These are phyloP conservation scores for Mycena polygramma DNA, from an alignment of 768 basidiomycete species.

Conservation along the genomic window DNA sequence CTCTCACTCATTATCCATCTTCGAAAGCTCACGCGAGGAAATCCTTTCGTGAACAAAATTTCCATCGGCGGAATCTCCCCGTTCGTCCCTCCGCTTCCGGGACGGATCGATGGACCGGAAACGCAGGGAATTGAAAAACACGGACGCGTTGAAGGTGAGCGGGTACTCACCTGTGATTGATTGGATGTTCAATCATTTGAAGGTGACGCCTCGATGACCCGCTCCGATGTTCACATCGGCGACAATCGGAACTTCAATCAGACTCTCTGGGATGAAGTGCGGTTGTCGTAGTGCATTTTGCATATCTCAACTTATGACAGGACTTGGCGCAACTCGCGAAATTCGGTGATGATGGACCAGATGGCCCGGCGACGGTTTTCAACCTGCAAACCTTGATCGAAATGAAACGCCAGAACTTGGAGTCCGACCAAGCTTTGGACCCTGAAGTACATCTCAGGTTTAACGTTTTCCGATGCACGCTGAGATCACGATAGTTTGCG, in stretches of 20 bases:
- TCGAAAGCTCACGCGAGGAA: no score
- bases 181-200: background rate
- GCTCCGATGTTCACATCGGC: conserved; percentile 10
- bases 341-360: conserved; percentile 7
- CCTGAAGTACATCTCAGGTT: background rate
- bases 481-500: no score
- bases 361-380: conserved; percentile 3
- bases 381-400: conserved; percentile 20
- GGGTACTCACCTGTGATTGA: no score
- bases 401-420: conserved; percentile 6
- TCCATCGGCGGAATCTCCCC: no score
- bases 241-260: conserved; percentile 1
- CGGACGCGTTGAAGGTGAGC: no score
- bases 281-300: conserved; percentile 1
- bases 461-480: background rate
- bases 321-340: background rate
- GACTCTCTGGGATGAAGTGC: background rate
- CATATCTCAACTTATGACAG: conserved; percentile 1
- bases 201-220: conserved; percentile 11
- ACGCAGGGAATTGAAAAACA: no score
- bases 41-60: no score
- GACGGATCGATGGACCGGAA: no score
- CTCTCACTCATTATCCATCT: no score
- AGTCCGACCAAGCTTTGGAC: conserved; percentile 5
- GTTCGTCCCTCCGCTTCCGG: no score